Base-by-base conservation (phyloP, 164 flowering plant genomes). In the Liquidambar formosana region DNA sequence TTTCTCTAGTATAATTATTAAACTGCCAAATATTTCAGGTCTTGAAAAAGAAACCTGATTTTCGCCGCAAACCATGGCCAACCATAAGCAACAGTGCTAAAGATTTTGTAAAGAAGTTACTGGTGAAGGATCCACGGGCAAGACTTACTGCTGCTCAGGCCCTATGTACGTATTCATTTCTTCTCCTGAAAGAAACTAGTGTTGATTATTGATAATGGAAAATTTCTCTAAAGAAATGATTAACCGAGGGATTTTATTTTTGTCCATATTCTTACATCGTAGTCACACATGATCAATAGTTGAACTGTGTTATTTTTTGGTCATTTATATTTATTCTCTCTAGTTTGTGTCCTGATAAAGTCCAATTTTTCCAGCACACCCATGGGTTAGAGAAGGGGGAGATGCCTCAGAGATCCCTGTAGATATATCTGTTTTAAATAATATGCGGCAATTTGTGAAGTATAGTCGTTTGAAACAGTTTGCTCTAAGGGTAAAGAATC, bases 371-470 rank as follows among this genome's bases (percentile, higher is more conserved):
- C 46, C 93, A 93, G 98, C 98, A 41, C 97, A 96, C 68, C 88
- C 95, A 59, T 96, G 99, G 98, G 98, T 93, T 66, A 88, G 96
- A 82, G 99, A 96, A 86, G 98, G 98, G 43, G 99, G 99, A 67
- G 77, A 80, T 77, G 99, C 99, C 64, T 90, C 89, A 10, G 99
- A 96, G 68, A 96, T 96, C 56, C 99, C 99, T 51, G 75, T 96
- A 56, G 99, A 96, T 68, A 96, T 96, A 72, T 93, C 97, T 66
- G 97, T 96, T 58, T 78, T 96, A 53, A 79, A 70, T 64, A 96
- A 96, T 79, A 86, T 96, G 95, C 83, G 98, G 22, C 88, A 96
- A 66, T 93, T 96, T 80, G 98, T 96, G 66, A 96, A 83, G 80
- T 96, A 89, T 73, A 87, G 98, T 74, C 96, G 95, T 12, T 78